These are phyloP conservation scores for Gaeumannomyces tritici DNA, from an alignment of 2,329 filamentous ascomycete species.

Conservation along the genomic window DNA sequence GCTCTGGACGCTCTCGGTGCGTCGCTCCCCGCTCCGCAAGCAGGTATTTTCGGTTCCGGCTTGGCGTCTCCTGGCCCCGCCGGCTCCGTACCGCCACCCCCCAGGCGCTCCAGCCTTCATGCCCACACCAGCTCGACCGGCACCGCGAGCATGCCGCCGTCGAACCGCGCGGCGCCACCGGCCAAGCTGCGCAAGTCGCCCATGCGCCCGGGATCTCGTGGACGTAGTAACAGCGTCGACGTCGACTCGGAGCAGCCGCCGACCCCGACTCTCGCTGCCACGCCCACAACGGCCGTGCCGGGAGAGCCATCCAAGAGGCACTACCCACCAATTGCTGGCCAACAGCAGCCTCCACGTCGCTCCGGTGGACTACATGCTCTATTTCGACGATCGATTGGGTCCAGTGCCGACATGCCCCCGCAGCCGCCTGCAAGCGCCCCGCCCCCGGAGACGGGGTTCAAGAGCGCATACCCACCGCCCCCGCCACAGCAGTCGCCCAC, in stretches of 20 bases:
- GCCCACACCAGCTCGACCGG: constrained; percentile 28
- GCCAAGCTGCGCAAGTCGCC: constrained; percentile 17
- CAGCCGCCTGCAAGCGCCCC: constrained; percentile 13
- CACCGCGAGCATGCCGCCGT: constrained; percentile 9
- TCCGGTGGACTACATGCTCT: constrained; percentile 37
- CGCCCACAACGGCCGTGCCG: constrained; percentile 1
- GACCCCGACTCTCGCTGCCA: constrained; percentile 1
- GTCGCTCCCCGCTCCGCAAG: constrained; percentile 31
- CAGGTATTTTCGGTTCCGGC: constrained; percentile 23
- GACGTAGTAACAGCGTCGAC: constrained; percentile 13
- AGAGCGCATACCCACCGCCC: constrained; percentile 3
- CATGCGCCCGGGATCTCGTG: constrained; percentile 3
- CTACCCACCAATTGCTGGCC: constrained; percentile 40
- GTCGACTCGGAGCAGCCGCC: constrained; percentile 7
- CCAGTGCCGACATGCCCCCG: constrained; percentile 11
- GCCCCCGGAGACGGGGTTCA: constrained; percentile 13
- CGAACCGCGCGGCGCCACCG: constrained; percentile 7
- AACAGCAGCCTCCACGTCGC: constrained; percentile 26
- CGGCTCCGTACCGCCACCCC: constrained; percentile 31
- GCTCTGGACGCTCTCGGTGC: constrained; percentile 35
- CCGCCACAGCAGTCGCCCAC: constrained; percentile 5
- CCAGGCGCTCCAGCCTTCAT: constrained; percentile 43
- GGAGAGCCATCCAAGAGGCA: constrained; percentile 19
- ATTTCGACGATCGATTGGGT: constrained; percentile 34
- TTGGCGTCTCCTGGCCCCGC: constrained; percentile 17